Evolutionary conservation across 495 filamentous ascomycete species (phyloP), one percentile per base, ranked within the genome.

Genomic region (Penicillium coffeae): DNA sequence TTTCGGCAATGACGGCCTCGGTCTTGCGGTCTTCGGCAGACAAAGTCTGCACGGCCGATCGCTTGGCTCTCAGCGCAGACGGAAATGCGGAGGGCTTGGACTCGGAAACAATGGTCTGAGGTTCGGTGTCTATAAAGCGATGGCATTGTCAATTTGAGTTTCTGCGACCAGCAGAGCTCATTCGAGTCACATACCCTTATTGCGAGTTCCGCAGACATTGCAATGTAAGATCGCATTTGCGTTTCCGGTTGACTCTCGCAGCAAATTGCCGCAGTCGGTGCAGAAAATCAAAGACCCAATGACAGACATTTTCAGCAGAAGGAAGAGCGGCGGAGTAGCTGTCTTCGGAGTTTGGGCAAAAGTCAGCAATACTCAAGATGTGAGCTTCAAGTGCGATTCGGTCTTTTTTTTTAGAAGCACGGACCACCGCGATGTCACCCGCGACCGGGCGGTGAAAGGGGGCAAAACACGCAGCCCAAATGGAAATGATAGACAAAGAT

Each of bases 271-370:
- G 65, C 92, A 96, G 63, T 90, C 89, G 14, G 82, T 89, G 71
- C 93, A 96, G 71, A 98, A 98, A 34, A 96, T 82, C 22, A 96
- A 74, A 21, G 90, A 93, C 19, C 90, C 92, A 51, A 96, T 88
- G 8, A 84, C 81, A 48, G 92, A 83, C 90, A 95, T 96, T 21
- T 3, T 21, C 13, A 36, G 2, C 15, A 6, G 13, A 14, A 32
- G 35, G 20, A 1, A 25, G 21, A 19, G 20, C 13, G 18, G 37
- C 13, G 21, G 16, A 5, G 15, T n/a, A 43, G 40, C 13, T 33
- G 8, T 43, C n/a, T n/a, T n/a, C 21, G 9, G 12, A 43, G 0
- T 15, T 14, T 16, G 18, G 9, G 30, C 18, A 35, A 13, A n/a
- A 10, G n/a, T 21, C 12, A 40, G 21, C 15, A 38, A 21, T 33